Conservation (phyloP, 768 basidiomycete genomes). For the Kwoniella heveanensis region DNA sequence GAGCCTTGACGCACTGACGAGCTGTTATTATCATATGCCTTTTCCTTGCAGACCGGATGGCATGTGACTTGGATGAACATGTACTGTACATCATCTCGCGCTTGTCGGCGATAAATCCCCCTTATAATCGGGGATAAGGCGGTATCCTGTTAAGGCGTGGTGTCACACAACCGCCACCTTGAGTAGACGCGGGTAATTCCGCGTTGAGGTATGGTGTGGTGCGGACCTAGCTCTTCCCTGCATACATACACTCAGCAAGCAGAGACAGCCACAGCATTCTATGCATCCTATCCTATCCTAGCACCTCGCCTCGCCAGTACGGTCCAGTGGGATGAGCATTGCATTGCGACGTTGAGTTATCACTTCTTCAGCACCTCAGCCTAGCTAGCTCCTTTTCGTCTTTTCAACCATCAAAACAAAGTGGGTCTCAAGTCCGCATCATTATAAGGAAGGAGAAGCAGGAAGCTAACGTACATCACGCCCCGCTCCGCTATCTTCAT, state of each 20-base stretch:
- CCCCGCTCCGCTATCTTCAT: no score
- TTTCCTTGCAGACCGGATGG: no score
- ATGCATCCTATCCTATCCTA: no score
- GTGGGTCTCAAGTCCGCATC: background rate
- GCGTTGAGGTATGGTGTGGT: background rate
- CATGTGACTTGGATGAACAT: no score
- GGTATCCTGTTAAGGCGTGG: background rate
- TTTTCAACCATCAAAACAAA: conserved; percentile 3
- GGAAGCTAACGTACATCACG: background rate
- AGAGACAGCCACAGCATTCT: no score
- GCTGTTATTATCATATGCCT: no score
- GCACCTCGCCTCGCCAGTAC: no score
- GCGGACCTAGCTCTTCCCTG: no score
- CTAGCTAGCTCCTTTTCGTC: background rate
- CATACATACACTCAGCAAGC: no score
- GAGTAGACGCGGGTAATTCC: background rate
- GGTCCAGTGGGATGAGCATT: no score
- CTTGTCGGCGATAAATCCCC: background rate
- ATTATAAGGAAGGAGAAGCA: no score
- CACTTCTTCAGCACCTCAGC: background rate
- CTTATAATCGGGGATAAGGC: background rate
- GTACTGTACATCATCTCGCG: background rate
- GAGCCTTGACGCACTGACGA: no score
- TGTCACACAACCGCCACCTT: background rate
- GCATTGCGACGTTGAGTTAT: background rate